These are phyloP conservation scores for Pisolithus tinctorius DNA, from an alignment of 768 basidiomycete species.

Conservation along the genomic window DNA sequence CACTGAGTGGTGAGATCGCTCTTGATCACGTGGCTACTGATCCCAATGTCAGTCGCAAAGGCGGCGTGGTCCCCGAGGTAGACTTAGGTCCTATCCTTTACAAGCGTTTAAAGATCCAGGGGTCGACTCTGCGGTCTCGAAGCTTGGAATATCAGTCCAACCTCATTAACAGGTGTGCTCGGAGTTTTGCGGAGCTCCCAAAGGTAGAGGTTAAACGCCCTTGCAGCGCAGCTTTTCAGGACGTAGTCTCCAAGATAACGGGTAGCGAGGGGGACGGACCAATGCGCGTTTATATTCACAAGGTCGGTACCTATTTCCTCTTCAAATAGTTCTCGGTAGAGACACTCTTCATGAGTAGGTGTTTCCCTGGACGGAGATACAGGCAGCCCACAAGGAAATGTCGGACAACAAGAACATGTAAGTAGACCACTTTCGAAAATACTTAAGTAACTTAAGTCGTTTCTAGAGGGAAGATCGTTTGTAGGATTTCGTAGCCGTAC, in stretches of 20 bases:
- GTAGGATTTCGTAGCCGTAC: slow-evolving; percentile 15
- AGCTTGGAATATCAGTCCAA: slow-evolving; percentile 70
- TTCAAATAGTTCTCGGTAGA: slow-evolving; percentile 10
- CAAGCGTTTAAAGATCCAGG: slow-evolving; percentile 84
- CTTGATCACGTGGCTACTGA: slow-evolving; percentile 15
- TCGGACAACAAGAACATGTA: slow-evolving; percentile 58
- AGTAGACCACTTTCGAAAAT: slow-evolving; percentile 11
- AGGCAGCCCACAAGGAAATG: slow-evolving; percentile 80
- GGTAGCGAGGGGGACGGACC: slow-evolving; percentile 49
- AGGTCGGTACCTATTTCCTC: slow-evolving; percentile 37
- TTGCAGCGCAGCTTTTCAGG: slow-evolving; percentile 42
- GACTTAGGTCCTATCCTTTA: slow-evolving; percentile 64
- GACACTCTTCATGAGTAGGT: slow-evolving; percentile 38
- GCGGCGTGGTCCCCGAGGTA: slow-evolving; percentile 41
- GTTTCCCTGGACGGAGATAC: slow-evolving; percentile 74
- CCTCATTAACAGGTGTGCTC: slow-evolving; percentile 49
- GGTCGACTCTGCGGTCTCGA: slow-evolving; percentile 78
- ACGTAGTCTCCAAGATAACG: slow-evolving; percentile 53
- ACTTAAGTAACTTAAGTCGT: not conserved
- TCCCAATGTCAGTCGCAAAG: slow-evolving; percentile 28
- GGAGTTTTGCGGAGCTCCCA: not conserved
- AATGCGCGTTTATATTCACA: slow-evolving; percentile 72
- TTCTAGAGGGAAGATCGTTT: slow-evolving; percentile 28
- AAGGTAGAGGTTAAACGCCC: not conserved
- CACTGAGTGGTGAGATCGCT: slow-evolving; percentile 52